Base-by-base conservation (phyloP, 192 early-diverging fungal genomes). In the Lunasporangiospora selenospora region DNA sequence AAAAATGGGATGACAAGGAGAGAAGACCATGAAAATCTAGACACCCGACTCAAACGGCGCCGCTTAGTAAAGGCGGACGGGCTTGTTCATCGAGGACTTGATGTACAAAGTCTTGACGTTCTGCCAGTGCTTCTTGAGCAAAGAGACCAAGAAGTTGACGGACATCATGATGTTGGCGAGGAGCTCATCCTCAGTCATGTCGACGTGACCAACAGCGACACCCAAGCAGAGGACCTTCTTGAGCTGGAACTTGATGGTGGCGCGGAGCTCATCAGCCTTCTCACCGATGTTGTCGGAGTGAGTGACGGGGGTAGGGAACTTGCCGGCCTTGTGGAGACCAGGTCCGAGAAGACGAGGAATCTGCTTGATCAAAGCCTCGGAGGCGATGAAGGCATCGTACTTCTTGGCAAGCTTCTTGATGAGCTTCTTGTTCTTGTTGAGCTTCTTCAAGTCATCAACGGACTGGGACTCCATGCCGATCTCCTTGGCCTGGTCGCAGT, bases 361-460 rank as follows among this genome's bases (percentile, higher is more conserved):
- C 85, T 98, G 96, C 91, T 98, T 98, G 86, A 98, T 98, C 60
- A 98, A 84, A 52, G 92, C 90, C 78, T 98, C 96, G 53, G 95
- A 97, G 29, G 96, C 96, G 31, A 98, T 79, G 90, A 98, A 98
- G 61, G 95, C 95, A 85, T 98, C 95, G 83, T 95, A 95, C 82
- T 94, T 96, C 89, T 93, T 95, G 80, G 96, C 96, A 60, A 98
- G 89, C 88, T 96, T 98, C 92, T 98, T 98, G 85, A 98, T 95
- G 54, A 92, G 84, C 93, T 98, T 96, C 91, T 98, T 98, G 92
- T 98, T 98, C 92, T 98, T 98, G 90, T 98, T 96, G 66, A 96
- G 86, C 88, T 98, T 98, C 93, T 98, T 98, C 76, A 98, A 83
- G 88, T 98, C 96, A 39, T 98, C 96, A 69, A 96, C 96, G 45